phyloP scores from a whole-genome alignment of 352 stramenopile species.

The Phytophthora brassicae region DNA sequence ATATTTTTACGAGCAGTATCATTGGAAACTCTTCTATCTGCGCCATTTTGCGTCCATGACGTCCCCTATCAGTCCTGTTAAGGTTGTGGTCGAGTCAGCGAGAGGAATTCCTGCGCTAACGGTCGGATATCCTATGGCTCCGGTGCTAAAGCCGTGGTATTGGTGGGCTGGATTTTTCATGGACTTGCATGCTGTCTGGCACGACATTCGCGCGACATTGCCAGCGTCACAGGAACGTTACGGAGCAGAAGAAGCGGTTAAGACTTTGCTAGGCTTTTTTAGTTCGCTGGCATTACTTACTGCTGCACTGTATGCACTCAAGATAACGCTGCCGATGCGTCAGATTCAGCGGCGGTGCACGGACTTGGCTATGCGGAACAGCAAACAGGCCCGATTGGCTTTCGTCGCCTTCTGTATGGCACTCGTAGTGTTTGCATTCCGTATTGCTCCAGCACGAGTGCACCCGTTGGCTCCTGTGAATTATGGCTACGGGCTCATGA shows the following conservation, averaged over 20 bases:
- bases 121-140: constrained; percentile 86
- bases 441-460: constrained; percentile 59
- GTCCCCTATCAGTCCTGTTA: constrained; percentile 81
- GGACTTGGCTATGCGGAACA: constrained; percentile 59
- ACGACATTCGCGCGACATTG: constrained; percentile 80
- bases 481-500: constrained; percentile 75
- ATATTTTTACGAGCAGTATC: constrained; percentile 89
- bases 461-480: constrained; percentile 72
- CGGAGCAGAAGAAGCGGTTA: constrained; percentile 62
- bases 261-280: constrained; percentile 65
- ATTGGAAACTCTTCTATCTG: constrained; percentile 88
- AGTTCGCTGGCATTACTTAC: constrained; percentile 62
- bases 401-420: constrained; percentile 62
- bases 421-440: constrained; percentile 56
- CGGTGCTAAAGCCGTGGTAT: constrained; percentile 88
- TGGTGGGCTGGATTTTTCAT: constrained; percentile 85
- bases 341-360: constrained; percentile 61
- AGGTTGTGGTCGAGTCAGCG: constrained; percentile 84
- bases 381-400: constrained; percentile 42
- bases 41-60: constrained; percentile 87
- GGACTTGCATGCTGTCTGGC: constrained; percentile 82
- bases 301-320: constrained; percentile 56
- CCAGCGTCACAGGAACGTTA: constrained; percentile 70
- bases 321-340: constrained; percentile 64
- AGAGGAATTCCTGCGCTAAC: constrained; percentile 76